These are phyloP conservation scores for Yamadazyma trypodendri DNA, from an alignment of 1,139 yeast genomes.

Conservation along the genomic window DNA sequence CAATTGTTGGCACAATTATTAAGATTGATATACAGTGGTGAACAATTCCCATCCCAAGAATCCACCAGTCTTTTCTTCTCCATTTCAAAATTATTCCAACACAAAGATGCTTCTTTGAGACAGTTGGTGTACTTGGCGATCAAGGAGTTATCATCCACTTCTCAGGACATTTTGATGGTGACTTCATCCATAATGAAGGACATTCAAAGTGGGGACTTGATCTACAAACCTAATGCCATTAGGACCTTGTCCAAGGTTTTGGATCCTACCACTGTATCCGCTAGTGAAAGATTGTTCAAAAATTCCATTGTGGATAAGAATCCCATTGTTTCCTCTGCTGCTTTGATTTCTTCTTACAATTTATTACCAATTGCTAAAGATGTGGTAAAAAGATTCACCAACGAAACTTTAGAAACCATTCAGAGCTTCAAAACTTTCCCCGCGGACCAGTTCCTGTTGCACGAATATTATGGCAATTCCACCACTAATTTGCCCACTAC, in stretches of 20 bases:
- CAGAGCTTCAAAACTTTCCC: constrained; percentile 70
- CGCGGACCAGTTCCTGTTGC: constrained; percentile 50
- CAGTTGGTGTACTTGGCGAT: constrained; percentile 93
- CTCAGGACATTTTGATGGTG: constrained; percentile 94
- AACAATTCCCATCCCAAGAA: constrained; percentile 82
- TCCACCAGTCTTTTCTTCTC: constrained; percentile 92
- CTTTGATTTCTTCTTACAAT: constrained; percentile 87
- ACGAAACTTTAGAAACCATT: constrained; percentile 89
- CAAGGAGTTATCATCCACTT: constrained; percentile 80
- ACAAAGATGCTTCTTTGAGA: constrained; percentile 84
- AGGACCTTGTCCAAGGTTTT: constrained; percentile 87
- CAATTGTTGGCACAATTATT: constrained; percentile 69
- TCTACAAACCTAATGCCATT: constrained; percentile 92
- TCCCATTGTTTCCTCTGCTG: constrained; percentile 89
- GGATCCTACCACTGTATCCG: constrained; percentile 89
- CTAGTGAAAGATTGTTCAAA: constrained; percentile 90
- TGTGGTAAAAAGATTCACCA: constrained; percentile 88
- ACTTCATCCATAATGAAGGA: constrained; percentile 98
- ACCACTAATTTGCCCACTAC: constrained; percentile 58
- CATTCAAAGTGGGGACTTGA: constrained; percentile 82
- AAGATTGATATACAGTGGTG: constrained; percentile 77
- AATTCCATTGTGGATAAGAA: constrained; percentile 90
- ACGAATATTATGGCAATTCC: constrained; percentile 52
- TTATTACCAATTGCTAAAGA: constrained; percentile 86
- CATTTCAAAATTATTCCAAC: constrained; percentile 91